Percentiles rank a stretch among this genome's conserved stretches.
phyloP scores from a whole-genome alignment of 2,329 filamentous ascomycete species.

The Ophiocordyceps australis region DNA sequence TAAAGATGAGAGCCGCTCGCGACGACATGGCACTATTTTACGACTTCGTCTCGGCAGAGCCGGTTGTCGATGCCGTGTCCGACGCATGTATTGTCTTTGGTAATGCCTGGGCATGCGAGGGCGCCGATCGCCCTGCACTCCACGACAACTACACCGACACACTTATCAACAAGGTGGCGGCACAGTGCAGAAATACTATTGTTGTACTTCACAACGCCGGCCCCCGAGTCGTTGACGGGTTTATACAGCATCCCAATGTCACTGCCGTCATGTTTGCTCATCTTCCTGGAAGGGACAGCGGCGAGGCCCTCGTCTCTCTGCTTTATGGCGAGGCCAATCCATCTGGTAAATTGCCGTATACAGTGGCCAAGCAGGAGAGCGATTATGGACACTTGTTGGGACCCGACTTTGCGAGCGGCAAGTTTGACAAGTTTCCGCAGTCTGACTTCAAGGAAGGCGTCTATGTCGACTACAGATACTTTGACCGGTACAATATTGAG shows the following conservation, averaged over 20 bases:
- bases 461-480: conserved; percentile 35
- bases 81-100: conserved; percentile 53
- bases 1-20: conserved; percentile 28
- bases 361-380: conserved; percentile 33
- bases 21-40: conserved; percentile 40
- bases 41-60: conserved; percentile 32
- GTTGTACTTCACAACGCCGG: conserved; percentile 50
- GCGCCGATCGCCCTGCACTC: conserved; percentile 41
- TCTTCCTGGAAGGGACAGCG: conserved; percentile 45
- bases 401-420: conserved; percentile 24
- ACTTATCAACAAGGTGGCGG: conserved; percentile 37
- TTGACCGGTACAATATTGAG: conserved; percentile 26
- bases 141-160: conserved; percentile 47
- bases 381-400: conserved; percentile 32
- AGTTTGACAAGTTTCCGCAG: conserved; percentile 31
- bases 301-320: conserved; percentile 32
- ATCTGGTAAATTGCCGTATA: conserved; percentile 43
- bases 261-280: conserved; percentile 47
- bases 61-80: conserved; percentile 26
- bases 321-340: conserved; percentile 38
- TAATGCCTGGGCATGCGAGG: conserved; percentile 56
- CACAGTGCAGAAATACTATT: conserved; percentile 40
- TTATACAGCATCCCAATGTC: conserved; percentile 44
- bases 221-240: conserved; percentile 38
- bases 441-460: conserved; percentile 32